phyloP scores from a whole-genome alignment of 306 rosid genomes.

The Acacia melanoxylon region DNA sequence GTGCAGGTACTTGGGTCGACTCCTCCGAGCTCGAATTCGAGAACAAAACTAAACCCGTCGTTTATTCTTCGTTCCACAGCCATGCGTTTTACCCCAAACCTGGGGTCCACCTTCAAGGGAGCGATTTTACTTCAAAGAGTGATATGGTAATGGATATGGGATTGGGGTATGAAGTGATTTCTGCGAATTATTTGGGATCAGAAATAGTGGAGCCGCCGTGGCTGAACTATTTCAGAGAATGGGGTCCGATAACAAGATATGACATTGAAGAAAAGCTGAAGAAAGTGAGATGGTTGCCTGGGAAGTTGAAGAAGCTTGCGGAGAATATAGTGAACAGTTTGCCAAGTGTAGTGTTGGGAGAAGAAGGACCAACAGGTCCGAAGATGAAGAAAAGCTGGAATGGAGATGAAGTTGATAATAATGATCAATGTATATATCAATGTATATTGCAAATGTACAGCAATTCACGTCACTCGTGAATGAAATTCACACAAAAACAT shows the following conservation, averaged over 20 bases:
- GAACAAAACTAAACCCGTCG: slow-evolving; percentile 34
- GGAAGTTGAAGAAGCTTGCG: slow-evolving; percentile 34
- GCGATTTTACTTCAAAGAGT: slow-evolving; percentile 38
- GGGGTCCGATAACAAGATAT: slow-evolving; percentile 55
- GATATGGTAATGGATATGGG: slow-evolving; percentile 36
- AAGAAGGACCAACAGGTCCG: slow-evolving; percentile 68
- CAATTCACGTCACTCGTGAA: not conserved
- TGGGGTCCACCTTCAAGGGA: slow-evolving; percentile 55
- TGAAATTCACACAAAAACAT: not conserved
- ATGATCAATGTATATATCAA: not conserved
- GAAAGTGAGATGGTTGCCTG: slow-evolving; percentile 42
- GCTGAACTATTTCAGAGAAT: slow-evolving; percentile 49
- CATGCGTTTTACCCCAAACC: slow-evolving; percentile 53
- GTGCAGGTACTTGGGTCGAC: slow-evolving; percentile 53
- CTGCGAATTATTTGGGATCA: slow-evolving; percentile 43
- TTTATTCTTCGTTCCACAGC: slow-evolving; percentile 26
- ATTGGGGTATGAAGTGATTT: slow-evolving; percentile 17
- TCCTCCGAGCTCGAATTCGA: slow-evolving; percentile 42
- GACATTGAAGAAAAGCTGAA: slow-evolving; percentile 32
- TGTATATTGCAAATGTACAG: not conserved
- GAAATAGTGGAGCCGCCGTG: slow-evolving; percentile 46
- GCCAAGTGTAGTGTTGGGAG: slow-evolving; percentile 53
- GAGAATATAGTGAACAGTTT: slow-evolving; percentile 31
- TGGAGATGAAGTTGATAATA: slow-evolving; percentile 44
- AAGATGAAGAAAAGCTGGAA: slow-evolving; percentile 51